Evolutionary conservation across 1,139 yeast genomes (phyloP).

Genomic region (Scheffersomyces segobiensis): DNA sequence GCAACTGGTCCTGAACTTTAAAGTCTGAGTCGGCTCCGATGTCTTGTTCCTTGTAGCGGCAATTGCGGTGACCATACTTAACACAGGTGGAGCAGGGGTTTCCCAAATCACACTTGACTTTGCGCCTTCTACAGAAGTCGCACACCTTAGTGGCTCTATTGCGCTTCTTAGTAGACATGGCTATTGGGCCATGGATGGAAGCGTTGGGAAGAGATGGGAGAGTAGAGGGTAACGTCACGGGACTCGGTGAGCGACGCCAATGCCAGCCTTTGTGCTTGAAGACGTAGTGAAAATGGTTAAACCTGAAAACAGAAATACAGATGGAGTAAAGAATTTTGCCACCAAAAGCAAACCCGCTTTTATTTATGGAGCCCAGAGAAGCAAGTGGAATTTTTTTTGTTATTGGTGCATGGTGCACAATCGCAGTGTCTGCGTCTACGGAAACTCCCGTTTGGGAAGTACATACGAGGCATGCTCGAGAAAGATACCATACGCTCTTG

Average conservation of each 20-base stretch:
- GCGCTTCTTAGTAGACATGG: constrained; percentile 19
- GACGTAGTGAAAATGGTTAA: background rate
- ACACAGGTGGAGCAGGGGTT: constrained; percentile 44
- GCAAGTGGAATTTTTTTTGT: background rate
- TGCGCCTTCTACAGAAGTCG: constrained; percentile 41
- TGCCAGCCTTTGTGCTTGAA: background rate
- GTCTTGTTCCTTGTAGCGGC: constrained; percentile 15
- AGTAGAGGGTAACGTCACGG: background rate
- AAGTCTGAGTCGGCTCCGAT: constrained; percentile 1
- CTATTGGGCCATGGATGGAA: background rate
- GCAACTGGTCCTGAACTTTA: constrained; percentile 17
- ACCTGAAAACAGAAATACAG: background rate
- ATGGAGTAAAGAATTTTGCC: constrained; percentile 1
- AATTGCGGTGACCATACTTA: constrained; percentile 32
- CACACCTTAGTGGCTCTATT: constrained; percentile 40
- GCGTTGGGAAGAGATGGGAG: background rate
- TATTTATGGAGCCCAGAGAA: background rate
- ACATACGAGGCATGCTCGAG: background rate
- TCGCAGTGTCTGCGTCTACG: background rate
- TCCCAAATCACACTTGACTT: constrained; percentile 45
- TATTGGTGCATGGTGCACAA: background rate
- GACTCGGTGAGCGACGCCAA: background rate
- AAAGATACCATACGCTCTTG: background rate
- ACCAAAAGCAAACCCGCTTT: constrained; percentile 2
- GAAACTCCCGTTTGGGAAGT: background rate